These are phyloP conservation scores for Lepidium aucheri DNA, from an alignment of 345 rosid genomes.

Conservation along the genomic window DNA sequence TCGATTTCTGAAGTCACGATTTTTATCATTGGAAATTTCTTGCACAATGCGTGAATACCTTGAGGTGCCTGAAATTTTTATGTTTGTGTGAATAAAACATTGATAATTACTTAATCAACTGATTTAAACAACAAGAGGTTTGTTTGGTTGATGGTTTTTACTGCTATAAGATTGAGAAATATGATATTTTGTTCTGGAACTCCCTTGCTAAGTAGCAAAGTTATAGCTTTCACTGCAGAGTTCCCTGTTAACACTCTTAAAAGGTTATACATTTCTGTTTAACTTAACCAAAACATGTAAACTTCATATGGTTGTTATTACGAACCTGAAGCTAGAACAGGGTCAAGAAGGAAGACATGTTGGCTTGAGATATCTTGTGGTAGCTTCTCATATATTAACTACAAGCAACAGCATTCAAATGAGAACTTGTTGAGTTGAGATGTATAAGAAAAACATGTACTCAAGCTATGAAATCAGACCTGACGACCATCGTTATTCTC, in stretches of 20 bases:
- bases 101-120: background rate
- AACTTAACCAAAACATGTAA: background rate
- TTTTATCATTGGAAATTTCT: constrained; percentile 71
- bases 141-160: constrained; percentile 25
- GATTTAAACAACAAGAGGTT: background rate
- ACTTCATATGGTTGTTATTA: background rate
- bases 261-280: constrained; percentile 1
- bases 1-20: constrained; percentile 89
- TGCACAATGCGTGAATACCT: constrained; percentile 68
- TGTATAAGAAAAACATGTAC: background rate
- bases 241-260: constrained; percentile 37
- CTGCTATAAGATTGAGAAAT: constrained; percentile 90
- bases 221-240: constrained; percentile 72
- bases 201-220: constrained; percentile 70
- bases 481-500: constrained; percentile 66
- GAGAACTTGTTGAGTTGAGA: background rate
- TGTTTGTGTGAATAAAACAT: background rate
- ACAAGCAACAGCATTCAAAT: constrained; percentile 21
- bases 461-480: constrained; percentile 26
- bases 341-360: constrained; percentile 78
- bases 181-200: constrained; percentile 76
- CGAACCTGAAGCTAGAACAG: constrained; percentile 91
- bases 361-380: constrained; percentile 81
- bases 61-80: constrained; percentile 62
- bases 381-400: constrained; percentile 88